A percentile compares a stretch with the other conserved stretches of the same genome.
These are phyloP conservation scores for Tuber calosporum DNA, from an alignment of 495 filamentous ascomycete species.

Conservation along the genomic window DNA sequence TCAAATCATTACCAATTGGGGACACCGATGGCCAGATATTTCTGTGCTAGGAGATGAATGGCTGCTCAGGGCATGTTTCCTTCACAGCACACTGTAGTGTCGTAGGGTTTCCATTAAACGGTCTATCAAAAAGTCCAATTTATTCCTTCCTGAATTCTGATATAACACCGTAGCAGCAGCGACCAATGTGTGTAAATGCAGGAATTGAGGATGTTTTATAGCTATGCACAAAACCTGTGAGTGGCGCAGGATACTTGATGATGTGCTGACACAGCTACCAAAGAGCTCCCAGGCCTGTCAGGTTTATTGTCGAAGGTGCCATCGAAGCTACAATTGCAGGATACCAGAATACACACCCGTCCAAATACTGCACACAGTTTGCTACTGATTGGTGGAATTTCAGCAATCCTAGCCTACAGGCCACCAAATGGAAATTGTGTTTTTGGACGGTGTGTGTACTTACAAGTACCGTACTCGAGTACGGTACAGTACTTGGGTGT, in stretches of 20 bases:
- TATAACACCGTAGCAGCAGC: neutral
- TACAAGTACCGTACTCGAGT: no score
- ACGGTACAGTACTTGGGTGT: no score
- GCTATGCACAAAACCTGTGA: neutral
- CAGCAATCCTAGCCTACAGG: no score
- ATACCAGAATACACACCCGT: no score
- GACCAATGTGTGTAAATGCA: neutral
- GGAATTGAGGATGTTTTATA: neutral
- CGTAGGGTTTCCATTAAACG: neutral
- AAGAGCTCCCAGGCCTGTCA: neutral
- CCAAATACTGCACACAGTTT: no score
- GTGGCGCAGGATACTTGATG: neutral
- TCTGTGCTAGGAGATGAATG: neutral
- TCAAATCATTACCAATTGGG: slow-evolving; percentile 31
- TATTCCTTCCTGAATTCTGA: neutral
- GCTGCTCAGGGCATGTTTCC: neutral
- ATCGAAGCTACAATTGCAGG: no score
- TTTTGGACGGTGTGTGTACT: no score
- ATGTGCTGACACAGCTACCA: neutral
- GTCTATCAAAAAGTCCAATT: neutral
- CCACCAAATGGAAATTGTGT: no score
- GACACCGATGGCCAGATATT: neutral
- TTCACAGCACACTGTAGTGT: neutral
- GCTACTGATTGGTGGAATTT: no score
- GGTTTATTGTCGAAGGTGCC: neutral